Evolutionary conservation across 352 stramenopile genomes (phyloP).

Genomic region (Pythium catenulatum): DNA sequence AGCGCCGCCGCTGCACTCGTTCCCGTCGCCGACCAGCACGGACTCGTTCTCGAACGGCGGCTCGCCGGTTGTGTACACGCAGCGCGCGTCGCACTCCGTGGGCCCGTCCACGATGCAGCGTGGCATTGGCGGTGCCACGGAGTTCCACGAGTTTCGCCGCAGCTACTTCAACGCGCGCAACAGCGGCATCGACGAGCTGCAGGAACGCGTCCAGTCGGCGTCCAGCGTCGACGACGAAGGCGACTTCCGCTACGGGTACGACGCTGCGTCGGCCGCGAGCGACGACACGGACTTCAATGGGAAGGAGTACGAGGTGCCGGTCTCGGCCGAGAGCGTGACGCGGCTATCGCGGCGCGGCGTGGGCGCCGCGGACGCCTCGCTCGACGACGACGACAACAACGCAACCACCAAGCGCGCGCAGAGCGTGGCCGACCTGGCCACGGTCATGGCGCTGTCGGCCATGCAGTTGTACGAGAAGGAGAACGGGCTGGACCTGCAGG

Average conservation of each 20-base stretch:
- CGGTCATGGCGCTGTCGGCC: constrained; percentile 82
- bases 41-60: constrained; percentile 34
- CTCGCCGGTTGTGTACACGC: background rate
- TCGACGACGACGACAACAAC: too few relatives aligned
- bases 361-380: background rate
- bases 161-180: constrained; percentile 61
- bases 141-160: constrained; percentile 41
- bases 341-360: background rate
- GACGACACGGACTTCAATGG: constrained; percentile 41
- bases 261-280: constrained; percentile 23
- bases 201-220: constrained; percentile 34
- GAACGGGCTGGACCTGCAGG: constrained; percentile 66
- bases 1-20: too few relatives aligned
- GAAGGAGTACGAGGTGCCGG: constrained; percentile 53
- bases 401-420: too few relatives aligned
- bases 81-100: background rate
- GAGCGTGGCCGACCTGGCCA: constrained; percentile 78
- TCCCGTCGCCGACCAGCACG: constrained; percentile 32
- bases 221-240: constrained; percentile 40
- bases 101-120: background rate
- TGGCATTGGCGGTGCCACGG: background rate
- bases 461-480: constrained; percentile 90
- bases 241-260: constrained; percentile 58
- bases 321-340: background rate
- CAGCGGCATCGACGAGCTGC: constrained; percentile 51